Evolutionary conservation across 2,329 filamentous ascomycete genomes (phyloP), one percentile per base, ranked within the genome.

Genomic region (Dryadomyces quercus-mongolicae): DNA sequence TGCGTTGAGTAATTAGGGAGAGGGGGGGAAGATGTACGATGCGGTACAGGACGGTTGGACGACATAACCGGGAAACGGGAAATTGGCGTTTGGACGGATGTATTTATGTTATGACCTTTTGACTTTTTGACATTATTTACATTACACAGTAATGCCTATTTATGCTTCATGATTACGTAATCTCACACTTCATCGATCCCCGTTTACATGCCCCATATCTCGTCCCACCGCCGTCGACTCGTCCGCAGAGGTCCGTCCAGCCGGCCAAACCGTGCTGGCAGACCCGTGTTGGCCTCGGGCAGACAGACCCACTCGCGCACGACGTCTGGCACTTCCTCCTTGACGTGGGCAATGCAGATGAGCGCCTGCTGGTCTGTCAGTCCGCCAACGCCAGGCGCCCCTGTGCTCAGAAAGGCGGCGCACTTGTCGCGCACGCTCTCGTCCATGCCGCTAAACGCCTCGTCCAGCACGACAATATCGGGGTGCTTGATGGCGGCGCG

Each of bases 321-420:
- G 60, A 84, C 85, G 51, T 85, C 83, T 0, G 93, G 93, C 10
- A 97, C 86, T 68, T 98, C 93, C 62, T 95, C 90, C 58, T 83
- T 84, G 57, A 92, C 77, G 70, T 98, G 93, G 57, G 89, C 93
- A 56, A 97, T 92, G 59, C 91, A 89, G n/a, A 97, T 78, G 53
- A 98, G 70, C 0, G 90, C 90, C 69, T 97, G 92, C 21, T 80
- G 68, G 0, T 81, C 72, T 1, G 76, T 75, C 54, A 96, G 68
- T 0, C 89, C 89, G 21, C 68, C 73, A 1, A 81, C 72, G 1
- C 66, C 64, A 0, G 72, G 77, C 8, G 71, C 66, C 12, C 85
- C 85, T 22, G 76, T 68, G 45, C 80, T 82, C 2, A 98, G 78
- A 68, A 95, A 95, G 0, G 85, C 70, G 56, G 93, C 78, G 63